Percentiles rank a stretch among this genome's conserved stretches.
These are phyloP conservation scores for Actinidia arguta DNA, from an alignment of 179 eudicot species.

Conservation along the genomic window DNA sequence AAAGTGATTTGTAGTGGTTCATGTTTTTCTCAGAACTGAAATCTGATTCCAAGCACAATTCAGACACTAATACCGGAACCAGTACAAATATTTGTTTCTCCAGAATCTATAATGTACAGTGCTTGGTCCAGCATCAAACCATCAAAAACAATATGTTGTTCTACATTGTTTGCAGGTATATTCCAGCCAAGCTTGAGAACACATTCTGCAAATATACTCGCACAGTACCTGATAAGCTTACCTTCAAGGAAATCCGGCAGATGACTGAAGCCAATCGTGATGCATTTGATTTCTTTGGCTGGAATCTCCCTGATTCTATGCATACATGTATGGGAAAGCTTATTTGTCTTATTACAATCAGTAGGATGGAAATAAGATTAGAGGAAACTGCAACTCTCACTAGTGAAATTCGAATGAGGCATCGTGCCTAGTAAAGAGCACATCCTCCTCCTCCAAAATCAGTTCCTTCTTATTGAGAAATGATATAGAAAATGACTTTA, in stretches of 20 bases:
- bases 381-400: too few species aligned
- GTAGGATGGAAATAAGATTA: too few species aligned
- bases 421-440: too few species aligned
- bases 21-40: neutral
- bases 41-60: neutral
- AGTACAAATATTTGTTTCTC: neutral
- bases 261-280: constrained; percentile 65
- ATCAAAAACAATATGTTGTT: neutral
- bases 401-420: too few species aligned
- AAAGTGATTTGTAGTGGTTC: neutral
- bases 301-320: constrained; percentile 37
- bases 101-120: too few species aligned
- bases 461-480: too few species aligned
- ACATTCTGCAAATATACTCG: constrained; percentile 70
- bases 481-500: too few species aligned
- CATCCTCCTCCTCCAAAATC: too few species aligned
- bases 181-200: constrained; percentile 67
- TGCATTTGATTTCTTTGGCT: constrained; percentile 70
- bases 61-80: neutral
- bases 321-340: neutral
- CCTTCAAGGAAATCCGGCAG: constrained; percentile 58
- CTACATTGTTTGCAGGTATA: constrained; percentile 44
- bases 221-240: constrained; percentile 58
- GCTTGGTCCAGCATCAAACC: too few species aligned
- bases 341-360: too few species aligned